phyloP scores from a whole-genome alignment of 2,329 filamentous ascomycete species.

The Nakataea oryzae region DNA sequence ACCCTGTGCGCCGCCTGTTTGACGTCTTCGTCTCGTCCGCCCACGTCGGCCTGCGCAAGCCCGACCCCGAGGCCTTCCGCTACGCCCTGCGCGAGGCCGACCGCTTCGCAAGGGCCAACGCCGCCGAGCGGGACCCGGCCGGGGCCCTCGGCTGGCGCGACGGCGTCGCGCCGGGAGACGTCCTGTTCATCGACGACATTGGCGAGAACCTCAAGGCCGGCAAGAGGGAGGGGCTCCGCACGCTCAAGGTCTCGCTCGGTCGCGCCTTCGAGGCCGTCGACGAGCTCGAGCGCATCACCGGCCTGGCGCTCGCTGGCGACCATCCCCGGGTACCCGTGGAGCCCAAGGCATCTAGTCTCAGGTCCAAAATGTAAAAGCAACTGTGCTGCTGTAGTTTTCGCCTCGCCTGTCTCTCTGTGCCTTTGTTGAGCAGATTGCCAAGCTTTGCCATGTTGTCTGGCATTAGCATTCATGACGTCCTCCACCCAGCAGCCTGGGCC shows the following conservation, averaged over 20 bases:
- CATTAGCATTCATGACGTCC: not conserved
- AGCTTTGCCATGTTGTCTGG: not conserved
- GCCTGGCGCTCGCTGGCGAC: slow-evolving; percentile 48
- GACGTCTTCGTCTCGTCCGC: slow-evolving; percentile 84
- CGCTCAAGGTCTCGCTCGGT: slow-evolving; percentile 76
- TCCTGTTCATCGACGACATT: slow-evolving; percentile 89
- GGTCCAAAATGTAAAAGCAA: slow-evolving; percentile 31
- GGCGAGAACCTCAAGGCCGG: slow-evolving; percentile 84
- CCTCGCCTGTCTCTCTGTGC: not conserved
- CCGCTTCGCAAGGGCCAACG: slow-evolving; percentile 46
- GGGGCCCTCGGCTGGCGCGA: slow-evolving; percentile 33
- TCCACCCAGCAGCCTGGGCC: not conserved
- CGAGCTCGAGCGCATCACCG: slow-evolving; percentile 67
- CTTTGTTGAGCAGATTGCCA: not conserved
- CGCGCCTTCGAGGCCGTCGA: slow-evolving; percentile 71
- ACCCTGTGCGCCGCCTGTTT: slow-evolving; percentile 58
- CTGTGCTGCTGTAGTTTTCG: not conserved
- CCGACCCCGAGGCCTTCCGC: slow-evolving; percentile 71
- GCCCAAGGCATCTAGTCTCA: slow-evolving; percentile 20
- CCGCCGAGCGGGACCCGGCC: slow-evolving; percentile 19
- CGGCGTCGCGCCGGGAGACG: slow-evolving; percentile 50
- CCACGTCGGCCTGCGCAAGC: slow-evolving; percentile 80
- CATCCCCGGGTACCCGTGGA: slow-evolving; percentile 39
- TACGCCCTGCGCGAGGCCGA: slow-evolving; percentile 59
- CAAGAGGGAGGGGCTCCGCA: slow-evolving; percentile 62